A percentile compares a stretch with the other conserved stretches of the same genome.
Evolutionary conservation across 2,329 filamentous ascomycete genomes (phyloP).

Genomic region (Sclerotinia borealis): DNA sequence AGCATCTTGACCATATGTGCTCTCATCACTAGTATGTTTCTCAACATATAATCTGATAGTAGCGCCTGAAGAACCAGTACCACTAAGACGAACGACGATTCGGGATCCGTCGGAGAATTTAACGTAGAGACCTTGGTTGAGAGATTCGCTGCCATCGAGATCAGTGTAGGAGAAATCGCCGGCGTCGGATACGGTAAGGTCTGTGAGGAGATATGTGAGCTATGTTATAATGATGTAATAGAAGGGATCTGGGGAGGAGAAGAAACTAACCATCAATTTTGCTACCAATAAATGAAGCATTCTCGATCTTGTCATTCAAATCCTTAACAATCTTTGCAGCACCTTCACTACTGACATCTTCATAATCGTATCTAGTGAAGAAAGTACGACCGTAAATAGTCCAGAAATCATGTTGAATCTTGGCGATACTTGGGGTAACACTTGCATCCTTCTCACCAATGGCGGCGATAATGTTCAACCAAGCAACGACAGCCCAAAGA

Average conservation of each 20-base stretch:
- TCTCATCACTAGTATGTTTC: slow-evolving; percentile 80
- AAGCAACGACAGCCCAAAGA: slow-evolving; percentile 93
- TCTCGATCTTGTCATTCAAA: slow-evolving; percentile 70
- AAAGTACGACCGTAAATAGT: slow-evolving; percentile 91
- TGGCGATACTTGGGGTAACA: slow-evolving; percentile 83
- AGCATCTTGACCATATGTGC: slow-evolving; percentile 72
- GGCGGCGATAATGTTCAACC: slow-evolving; percentile 97
- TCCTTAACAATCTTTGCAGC: slow-evolving; percentile 85
- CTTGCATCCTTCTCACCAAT: slow-evolving; percentile 75
- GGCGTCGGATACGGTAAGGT: slow-evolving; percentile 77
- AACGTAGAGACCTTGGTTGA: slow-evolving; percentile 93
- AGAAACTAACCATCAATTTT: slow-evolving; percentile 57
- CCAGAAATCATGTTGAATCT: slow-evolving; percentile 98
- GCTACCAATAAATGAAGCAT: slow-evolving; percentile 72
- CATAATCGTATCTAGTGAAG: slow-evolving; percentile 99
- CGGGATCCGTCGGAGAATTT: slow-evolving; percentile 92
- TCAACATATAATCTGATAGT: slow-evolving; percentile 97
- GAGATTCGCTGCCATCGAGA: slow-evolving; percentile 91
- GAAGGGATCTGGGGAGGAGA: slow-evolving; percentile 15
- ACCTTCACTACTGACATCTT: slow-evolving; percentile 85
- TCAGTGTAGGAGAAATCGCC: slow-evolving; percentile 98
- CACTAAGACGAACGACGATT: slow-evolving; percentile 90
- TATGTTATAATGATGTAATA: slow-evolving; percentile 8
- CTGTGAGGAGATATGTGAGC: slow-evolving; percentile 31
- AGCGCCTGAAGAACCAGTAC: slow-evolving; percentile 89